Conservation (phyloP, 1,284 basidiomycete species). For the Apiotrichum sp. region DNA sequence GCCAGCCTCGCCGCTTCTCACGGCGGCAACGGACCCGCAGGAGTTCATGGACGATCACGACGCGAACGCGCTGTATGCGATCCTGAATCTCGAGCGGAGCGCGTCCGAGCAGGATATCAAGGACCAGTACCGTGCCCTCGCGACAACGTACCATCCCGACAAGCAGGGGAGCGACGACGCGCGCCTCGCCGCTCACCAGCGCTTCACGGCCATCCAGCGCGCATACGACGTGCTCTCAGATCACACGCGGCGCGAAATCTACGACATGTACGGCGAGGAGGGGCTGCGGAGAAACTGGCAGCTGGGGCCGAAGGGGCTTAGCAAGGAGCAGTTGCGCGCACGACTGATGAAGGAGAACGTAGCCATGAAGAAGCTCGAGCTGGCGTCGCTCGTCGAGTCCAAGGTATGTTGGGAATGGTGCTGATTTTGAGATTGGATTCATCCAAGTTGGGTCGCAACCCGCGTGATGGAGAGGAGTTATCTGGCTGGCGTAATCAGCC, state of each 20-base stretch:
- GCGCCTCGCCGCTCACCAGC: conserved; percentile 29
- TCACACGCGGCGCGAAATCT: conserved; percentile 49
- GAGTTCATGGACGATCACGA: conserved; percentile 11
- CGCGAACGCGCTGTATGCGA: conserved; percentile 29
- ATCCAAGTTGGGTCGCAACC: too few relatives aligned
- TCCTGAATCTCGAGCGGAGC: conserved; percentile 39
- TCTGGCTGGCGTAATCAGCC: too few relatives aligned
- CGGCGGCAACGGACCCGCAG: not conserved
- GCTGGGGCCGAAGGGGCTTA: conserved; percentile 47
- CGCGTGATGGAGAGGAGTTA: too few relatives aligned
- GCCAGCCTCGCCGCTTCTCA: conserved; percentile 21
- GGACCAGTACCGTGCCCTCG: conserved; percentile 40
- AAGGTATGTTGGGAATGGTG: conserved; percentile 27
- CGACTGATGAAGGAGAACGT: conserved; percentile 49
- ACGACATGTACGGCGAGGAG: conserved; percentile 53
- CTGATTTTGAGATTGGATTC: too few relatives aligned
- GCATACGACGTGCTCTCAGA: conserved; percentile 50
- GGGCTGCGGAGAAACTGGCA: conserved; percentile 51
- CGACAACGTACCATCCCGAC: conserved; percentile 52
- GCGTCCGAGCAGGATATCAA: conserved; percentile 37
- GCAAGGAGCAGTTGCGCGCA: conserved; percentile 41
- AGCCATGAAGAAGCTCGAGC: conserved; percentile 46
- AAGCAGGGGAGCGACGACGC: conserved; percentile 47
- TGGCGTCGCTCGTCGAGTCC: conserved; percentile 51
- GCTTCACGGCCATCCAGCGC: conserved; percentile 40